phyloP scores from a whole-genome alignment of 371 early-diverging fungal genomes.

The Thermomucor indicae-seudaticae region DNA sequence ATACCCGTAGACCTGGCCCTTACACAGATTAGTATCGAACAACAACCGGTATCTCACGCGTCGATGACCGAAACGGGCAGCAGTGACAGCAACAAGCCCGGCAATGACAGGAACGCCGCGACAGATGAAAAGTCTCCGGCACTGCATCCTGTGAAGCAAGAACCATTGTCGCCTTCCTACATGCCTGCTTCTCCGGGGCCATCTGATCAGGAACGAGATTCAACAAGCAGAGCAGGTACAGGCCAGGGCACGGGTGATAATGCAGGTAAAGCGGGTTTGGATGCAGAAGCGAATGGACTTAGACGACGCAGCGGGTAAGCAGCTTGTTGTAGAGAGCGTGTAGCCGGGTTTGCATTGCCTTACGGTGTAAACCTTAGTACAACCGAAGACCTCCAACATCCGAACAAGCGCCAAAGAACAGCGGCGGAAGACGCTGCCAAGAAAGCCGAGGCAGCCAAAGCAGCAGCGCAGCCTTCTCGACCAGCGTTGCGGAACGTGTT shows the following conservation, averaged over 20 bases:
- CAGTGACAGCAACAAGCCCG: neutral
- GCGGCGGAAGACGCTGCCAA: constrained; percentile 1
- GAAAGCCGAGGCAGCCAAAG: constrained; percentile 1
- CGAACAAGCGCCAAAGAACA: constrained; percentile 6
- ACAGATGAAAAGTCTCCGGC: neutral
- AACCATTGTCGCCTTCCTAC: constrained; percentile 27
- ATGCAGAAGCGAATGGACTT: constrained; percentile 16
- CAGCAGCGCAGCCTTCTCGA: neutral
- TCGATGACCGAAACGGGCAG: neutral
- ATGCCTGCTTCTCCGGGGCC: constrained; percentile 7
- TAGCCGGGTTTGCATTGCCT: neutral
- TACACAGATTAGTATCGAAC: neutral
- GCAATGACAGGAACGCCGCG: neutral
- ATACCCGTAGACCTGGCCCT: constrained; percentile 6
- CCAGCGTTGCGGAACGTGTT: constrained; percentile 11
- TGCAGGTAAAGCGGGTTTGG: constrained; percentile 34
- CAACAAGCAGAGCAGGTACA: constrained; percentile 1
- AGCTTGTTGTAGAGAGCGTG: too few relatives aligned
- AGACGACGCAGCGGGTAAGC: constrained; percentile 26
- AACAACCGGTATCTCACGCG: neutral
- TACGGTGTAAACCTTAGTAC: too few relatives aligned
- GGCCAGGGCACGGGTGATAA: too few relatives aligned
- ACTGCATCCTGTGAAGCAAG: constrained; percentile 23
- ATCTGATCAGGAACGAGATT: constrained; percentile 3
- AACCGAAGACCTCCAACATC: constrained; percentile 12